Evolutionary conservation across 106 monocot species (phyloP), one percentile per base, ranked within the genome.

Genomic region (Allium sativum): DNA sequence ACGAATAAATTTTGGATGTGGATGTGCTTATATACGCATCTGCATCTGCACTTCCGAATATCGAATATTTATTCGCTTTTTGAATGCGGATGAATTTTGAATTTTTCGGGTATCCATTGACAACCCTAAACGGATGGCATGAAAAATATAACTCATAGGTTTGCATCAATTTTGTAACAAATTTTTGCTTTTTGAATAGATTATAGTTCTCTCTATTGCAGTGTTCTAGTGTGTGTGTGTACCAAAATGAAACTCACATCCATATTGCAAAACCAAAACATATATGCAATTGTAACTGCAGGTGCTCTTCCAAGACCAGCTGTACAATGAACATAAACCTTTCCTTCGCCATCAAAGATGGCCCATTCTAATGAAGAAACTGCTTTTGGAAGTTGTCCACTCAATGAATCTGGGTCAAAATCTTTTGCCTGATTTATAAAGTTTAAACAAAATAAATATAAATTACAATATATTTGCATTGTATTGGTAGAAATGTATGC

Each of bases 231-330:
- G 3, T 7, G 47, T 21, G 19, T 22, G 6, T 13, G 21, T 11
- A 45, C 10, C 43, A 61, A 45, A 9, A 47, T 6, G 61, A 21
- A 52, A 68, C 85, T 86, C 78, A 93, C 93, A 72, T 93, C 64
- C 82, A 89, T 81, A 47, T 73, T 48, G 17, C 78, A 78, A 61
- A 93, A 93, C 93, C 93, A 93, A 70, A 89, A 86, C 75, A 89
- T 65, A 53, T 93, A 93, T 10, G 85, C 78, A 72, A 93, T 86
- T 19, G 84, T 84, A 70, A 88, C 92, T 31, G 85, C 93, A 76
- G 93, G 89, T 62, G 93, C 89, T 68, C 93, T 89, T 17, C 93
- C 89, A 56, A 93, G 63, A 44, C 93, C 89, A 55, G 93, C 93
- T 19, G 86, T 89, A 42, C 89, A 93, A 57, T 89, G 89, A 64